Evolutionary conservation across 495 filamentous ascomycete genomes (phyloP).

Genomic region (Neurospora pannonica): DNA sequence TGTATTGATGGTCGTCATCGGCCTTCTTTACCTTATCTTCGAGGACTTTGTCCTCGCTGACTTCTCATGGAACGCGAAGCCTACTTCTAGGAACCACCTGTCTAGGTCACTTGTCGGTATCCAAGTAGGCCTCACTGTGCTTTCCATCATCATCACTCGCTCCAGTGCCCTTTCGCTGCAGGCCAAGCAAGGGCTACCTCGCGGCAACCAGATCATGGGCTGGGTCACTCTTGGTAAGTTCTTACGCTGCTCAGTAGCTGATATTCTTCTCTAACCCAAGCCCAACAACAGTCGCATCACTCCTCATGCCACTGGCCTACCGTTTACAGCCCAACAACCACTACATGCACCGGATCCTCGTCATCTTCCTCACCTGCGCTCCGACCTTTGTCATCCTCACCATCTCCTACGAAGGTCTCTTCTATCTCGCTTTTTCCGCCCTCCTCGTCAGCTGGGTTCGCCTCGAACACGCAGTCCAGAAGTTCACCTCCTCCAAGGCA

Average conservation of each 20-base stretch:
- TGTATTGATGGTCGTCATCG: slow-evolving; percentile 66
- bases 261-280: slow-evolving; percentile 5
- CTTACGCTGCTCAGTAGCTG: neutral
- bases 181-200: slow-evolving; percentile 76
- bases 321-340: slow-evolving; percentile 72
- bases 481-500: slow-evolving; percentile 25
- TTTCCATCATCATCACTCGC: slow-evolving; percentile 77
- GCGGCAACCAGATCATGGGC: slow-evolving; percentile 80
- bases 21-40: slow-evolving; percentile 71
- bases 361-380: slow-evolving; percentile 88
- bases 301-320: slow-evolving; percentile 74
- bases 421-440: slow-evolving; percentile 83
- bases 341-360: slow-evolving; percentile 80
- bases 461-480: slow-evolving; percentile 72
- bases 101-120: slow-evolving; percentile 36
- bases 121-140: slow-evolving; percentile 66
- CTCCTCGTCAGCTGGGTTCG: slow-evolving; percentile 83
- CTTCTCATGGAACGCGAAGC: slow-evolving; percentile 21
- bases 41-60: slow-evolving; percentile 59
- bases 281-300: slow-evolving; percentile 54
- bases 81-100: slow-evolving; percentile 19
- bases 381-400: slow-evolving; percentile 94
- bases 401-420: slow-evolving; percentile 95
- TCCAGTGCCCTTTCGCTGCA: slow-evolving; percentile 76
- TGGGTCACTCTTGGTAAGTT: slow-evolving; percentile 73